A percentile compares a stretch with the other conserved stretches of the same genome.
Conservation (phyloP, 2,329 filamentous ascomycete species). For the Amylocarpus encephaloides region DNA sequence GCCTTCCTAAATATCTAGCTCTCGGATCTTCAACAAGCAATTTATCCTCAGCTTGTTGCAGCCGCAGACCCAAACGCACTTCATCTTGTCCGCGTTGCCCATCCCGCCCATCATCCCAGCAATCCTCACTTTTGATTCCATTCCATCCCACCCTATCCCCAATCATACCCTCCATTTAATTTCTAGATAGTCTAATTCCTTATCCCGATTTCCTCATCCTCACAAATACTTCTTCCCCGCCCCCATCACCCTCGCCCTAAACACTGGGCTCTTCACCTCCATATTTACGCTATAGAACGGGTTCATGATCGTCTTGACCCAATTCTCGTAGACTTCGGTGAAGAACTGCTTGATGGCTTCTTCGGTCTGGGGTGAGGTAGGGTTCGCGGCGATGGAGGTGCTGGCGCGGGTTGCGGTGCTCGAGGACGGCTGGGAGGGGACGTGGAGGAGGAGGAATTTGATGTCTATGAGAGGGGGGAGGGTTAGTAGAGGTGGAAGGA, state of each 20-base stretch:
- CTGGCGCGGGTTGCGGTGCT: slow-evolving; percentile 45
- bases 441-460: slow-evolving; percentile 90
- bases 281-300: slow-evolving; percentile 87
- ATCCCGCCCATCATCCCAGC: background rate
- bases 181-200: background rate
- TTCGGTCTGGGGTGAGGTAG: slow-evolving; percentile 82
- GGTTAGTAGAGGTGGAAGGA: background rate
- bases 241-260: slow-evolving; percentile 72
- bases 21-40: too few species aligned
- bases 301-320: slow-evolving; percentile 95
- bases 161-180: background rate
- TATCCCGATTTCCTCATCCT: too few species aligned
- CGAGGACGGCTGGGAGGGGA: slow-evolving; percentile 53
- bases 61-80: background rate
- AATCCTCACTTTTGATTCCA: background rate
- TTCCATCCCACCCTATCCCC: too few species aligned
- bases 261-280: slow-evolving; percentile 80
- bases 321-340: slow-evolving; percentile 89
- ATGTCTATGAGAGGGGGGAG: slow-evolving; percentile 43
- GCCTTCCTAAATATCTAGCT: background rate
- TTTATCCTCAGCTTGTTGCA: background rate
- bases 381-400: slow-evolving; percentile 75
- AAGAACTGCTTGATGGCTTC: slow-evolving; percentile 96
- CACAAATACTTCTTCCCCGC: slow-evolving; percentile 90
- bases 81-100: too few species aligned